Base-by-base conservation (phyloP, 768 basidiomycete genomes). In the Podaxis sp. region DNA sequence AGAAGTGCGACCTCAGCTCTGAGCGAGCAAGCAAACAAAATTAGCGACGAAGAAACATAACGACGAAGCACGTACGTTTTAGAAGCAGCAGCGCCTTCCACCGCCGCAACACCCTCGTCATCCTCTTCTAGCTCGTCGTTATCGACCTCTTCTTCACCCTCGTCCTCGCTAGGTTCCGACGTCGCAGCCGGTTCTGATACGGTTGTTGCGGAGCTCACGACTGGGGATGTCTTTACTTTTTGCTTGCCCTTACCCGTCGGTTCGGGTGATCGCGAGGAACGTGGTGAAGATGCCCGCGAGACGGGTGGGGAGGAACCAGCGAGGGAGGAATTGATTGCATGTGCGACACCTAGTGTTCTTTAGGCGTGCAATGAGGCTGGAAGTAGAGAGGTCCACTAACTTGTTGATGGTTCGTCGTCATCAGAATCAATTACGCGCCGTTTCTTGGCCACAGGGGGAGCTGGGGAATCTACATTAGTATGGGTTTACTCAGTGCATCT, bases 1-100 rank as follows among this genome's bases (percentile, higher is more conserved):
- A 80, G 81, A 33, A 92, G 72, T 8, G 84, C 88, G 44, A 84
- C 84, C 70, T 91, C 84, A n/a, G 86, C 91, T 74, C 93, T 89
- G 61, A 50, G 6, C 17, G 28, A 60, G 33, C 49, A 30, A 51
- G 56, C 44, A 63, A 40, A 33, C 33, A 33, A 33, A 33, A 66
- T 22, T 11, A 67, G 15, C 7, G 33, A 26, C 33, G 28, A 38
- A 41, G 8, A 12, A 52, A 20, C 24, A n/a, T 3, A 37, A 49
- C 37, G 40, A 54, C 1, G 59, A n/a, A 48, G 44, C 36, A 52
- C 57, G 3, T 66, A 91, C 94, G 79, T 86, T 69, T 91, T 90
- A 0, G 87, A 85, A 2, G 87, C 86, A 12, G 77, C 75, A 38
- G 72, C 75, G 48, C 71, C 77, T 56, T 76, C 71, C 50, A 72